Percentiles rank a stretch among this genome's conserved stretches.
Evolutionary conservation across 805 yeast species (phyloP).

Genomic region (Phaffomyces antillensis): DNA sequence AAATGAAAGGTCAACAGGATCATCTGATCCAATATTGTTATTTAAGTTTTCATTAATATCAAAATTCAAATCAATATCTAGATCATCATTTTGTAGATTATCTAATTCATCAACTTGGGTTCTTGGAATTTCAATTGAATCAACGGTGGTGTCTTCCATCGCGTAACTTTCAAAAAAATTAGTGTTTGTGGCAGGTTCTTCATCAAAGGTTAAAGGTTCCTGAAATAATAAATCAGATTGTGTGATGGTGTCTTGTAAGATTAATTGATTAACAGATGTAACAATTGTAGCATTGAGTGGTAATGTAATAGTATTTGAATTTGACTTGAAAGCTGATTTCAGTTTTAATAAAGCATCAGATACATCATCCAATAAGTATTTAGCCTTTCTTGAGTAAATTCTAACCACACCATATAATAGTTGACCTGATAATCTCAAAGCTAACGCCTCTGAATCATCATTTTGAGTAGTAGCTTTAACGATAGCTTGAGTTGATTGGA

Average conservation of each 20-base stretch:
- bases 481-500: slow-evolving; percentile 60
- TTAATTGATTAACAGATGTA: slow-evolving; percentile 50
- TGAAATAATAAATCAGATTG: slow-evolving; percentile 66
- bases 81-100: slow-evolving; percentile 32
- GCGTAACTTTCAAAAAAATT: slow-evolving; percentile 8
- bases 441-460: slow-evolving; percentile 46
- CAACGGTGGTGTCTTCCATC: slow-evolving; percentile 28
- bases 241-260: slow-evolving; percentile 72
- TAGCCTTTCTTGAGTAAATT: slow-evolving; percentile 80
- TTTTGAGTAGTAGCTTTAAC: slow-evolving; percentile 34
- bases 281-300: slow-evolving; percentile 56
- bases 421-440: slow-evolving; percentile 80
- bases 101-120: slow-evolving; percentile 28
- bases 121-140: slow-evolving; percentile 65
- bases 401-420: slow-evolving; percentile 79
- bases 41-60: slow-evolving; percentile 31
- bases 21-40: slow-evolving; percentile 15
- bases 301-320: slow-evolving; percentile 42
- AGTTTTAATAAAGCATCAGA: slow-evolving; percentile 65
- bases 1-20: slow-evolving; percentile 23
- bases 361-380: slow-evolving; percentile 76
- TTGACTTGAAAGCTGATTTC: slow-evolving; percentile 55
- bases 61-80: slow-evolving; percentile 47
- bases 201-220: slow-evolving; percentile 41
- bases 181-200: slow-evolving; percentile 15